A percentile compares a stretch with the other conserved stretches of the same genome.
These are phyloP conservation scores for Blastomyces silverae DNA, from an alignment of 2,329 filamentous ascomycete genomes.

Conservation along the genomic window DNA sequence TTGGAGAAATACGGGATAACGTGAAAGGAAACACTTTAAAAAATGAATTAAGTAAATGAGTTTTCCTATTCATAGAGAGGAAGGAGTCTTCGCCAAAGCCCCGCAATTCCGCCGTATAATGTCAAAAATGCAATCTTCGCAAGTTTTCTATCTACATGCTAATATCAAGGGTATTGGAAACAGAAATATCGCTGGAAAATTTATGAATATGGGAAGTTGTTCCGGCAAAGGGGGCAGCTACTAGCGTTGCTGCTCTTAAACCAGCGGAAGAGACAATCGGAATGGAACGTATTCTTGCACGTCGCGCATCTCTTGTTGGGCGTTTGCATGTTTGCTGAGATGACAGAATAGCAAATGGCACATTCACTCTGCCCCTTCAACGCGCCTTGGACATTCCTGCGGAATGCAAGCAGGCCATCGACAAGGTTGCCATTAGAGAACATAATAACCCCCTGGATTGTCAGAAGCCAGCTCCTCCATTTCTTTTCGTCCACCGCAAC, in stretches of 20 bases:
- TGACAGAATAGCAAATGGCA: constrained; percentile 93
- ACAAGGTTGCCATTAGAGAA: constrained; percentile 85
- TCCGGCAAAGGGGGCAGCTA: constrained; percentile 87
- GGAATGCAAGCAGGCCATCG: constrained; percentile 78
- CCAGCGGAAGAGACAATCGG: constrained; percentile 88
- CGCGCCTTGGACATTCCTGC: constrained; percentile 76
- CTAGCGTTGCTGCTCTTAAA: constrained; percentile 90
- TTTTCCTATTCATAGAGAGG: not conserved
- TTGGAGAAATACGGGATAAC: not conserved
- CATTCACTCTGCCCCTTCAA: constrained; percentile 93
- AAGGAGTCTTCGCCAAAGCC: not conserved
- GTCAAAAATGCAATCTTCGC: no score
- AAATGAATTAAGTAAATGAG: not conserved
- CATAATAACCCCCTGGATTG: constrained; percentile 84
- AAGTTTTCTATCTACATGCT: not conserved
- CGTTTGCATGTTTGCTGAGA: constrained; percentile 78
- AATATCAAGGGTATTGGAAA: not conserved
- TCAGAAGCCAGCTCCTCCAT: constrained; percentile 86
- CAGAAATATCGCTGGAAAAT: constrained; percentile 13
- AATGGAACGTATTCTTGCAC: constrained; percentile 91
- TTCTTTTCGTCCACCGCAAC: constrained; percentile 85
- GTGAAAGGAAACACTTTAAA: not conserved
- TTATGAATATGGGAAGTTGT: constrained; percentile 64
- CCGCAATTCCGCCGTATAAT: not conserved
- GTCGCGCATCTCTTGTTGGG: constrained; percentile 88